Percentiles rank a stretch among this genome's conserved stretches.
Conservation (phyloP, 306 rosid genomes). For the Clitoria ternatea region DNA sequence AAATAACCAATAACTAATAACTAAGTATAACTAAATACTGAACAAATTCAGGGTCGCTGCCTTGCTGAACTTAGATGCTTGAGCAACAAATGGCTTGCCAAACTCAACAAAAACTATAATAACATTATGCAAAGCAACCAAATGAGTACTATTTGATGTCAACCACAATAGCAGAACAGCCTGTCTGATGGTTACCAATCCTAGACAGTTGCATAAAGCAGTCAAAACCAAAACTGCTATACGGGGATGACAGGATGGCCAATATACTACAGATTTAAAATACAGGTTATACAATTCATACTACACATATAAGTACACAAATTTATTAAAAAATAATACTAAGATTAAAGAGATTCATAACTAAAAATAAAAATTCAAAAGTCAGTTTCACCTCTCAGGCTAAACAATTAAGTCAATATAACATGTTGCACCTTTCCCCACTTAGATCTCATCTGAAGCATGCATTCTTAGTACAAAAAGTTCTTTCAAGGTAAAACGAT, state of each 20-base stretch:
- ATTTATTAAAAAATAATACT: not conserved
- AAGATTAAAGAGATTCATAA: not conserved
- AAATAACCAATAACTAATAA: too few species aligned
- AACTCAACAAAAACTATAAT: not conserved
- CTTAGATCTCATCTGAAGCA: not conserved
- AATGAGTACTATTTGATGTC: not conserved
- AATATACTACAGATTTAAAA: not conserved
- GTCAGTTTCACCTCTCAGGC: not conserved
- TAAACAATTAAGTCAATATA: not conserved
- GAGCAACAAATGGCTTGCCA: not conserved
- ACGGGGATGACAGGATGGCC: not conserved
- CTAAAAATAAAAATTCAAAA: not conserved
- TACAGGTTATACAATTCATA: not conserved
- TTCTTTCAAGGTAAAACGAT: conserved; percentile 18
- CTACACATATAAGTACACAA: not conserved
- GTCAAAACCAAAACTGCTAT: not conserved
- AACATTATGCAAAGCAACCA: not conserved
- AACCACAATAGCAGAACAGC: not conserved
- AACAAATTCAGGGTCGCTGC: not conserved
- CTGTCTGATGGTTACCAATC: not conserved
- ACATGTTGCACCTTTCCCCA: not conserved
- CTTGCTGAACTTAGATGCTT: not conserved
- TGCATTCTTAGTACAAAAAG: not conserved
- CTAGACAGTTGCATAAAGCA: not conserved
- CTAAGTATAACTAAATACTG: not conserved